These are phyloP conservation scores for Colletotrichum cordylinicola DNA, from an alignment of 2,329 filamentous ascomycete genomes.

Conservation along the genomic window DNA sequence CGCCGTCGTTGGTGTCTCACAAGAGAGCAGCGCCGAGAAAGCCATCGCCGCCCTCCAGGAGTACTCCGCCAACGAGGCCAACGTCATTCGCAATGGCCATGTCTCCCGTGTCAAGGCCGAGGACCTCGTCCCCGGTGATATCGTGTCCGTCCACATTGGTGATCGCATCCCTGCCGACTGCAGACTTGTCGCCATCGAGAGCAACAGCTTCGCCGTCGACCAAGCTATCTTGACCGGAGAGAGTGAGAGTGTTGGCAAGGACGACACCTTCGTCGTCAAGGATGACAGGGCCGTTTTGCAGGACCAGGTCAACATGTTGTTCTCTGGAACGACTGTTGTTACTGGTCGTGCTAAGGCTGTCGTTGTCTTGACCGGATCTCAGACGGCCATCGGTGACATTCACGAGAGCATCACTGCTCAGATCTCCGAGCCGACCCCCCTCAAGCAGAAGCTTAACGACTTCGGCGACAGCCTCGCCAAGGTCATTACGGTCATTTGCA, in stretches of 20 bases:
- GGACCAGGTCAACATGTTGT: slow-evolving; percentile 97
- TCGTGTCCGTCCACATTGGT: slow-evolving; percentile 86
- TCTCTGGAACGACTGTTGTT: slow-evolving; percentile 97
- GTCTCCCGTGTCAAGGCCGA: slow-evolving; percentile 91
- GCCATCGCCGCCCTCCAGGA: slow-evolving; percentile 97
- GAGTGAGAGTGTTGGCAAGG: slow-evolving; percentile 95
- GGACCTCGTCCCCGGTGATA: slow-evolving; percentile 92
- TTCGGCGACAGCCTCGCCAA: slow-evolving; percentile 97
- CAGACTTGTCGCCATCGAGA: slow-evolving; percentile 86
- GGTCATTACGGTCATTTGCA: slow-evolving; percentile 96
- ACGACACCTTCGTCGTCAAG: slow-evolving; percentile 67
- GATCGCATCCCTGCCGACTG: slow-evolving; percentile 96
- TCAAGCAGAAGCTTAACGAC: slow-evolving; percentile 99
- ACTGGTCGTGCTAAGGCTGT: slow-evolving; percentile 91
- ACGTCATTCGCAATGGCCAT: slow-evolving; percentile 85
- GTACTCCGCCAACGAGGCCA: slow-evolving; percentile 98
- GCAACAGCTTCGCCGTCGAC: slow-evolving; percentile 96
- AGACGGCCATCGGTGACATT: slow-evolving; percentile 96
- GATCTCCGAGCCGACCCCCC: slow-evolving; percentile 94
- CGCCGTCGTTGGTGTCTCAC: slow-evolving; percentile 94
- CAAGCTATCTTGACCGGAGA: slow-evolving; percentile 97
- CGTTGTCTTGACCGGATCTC: slow-evolving; percentile 87
- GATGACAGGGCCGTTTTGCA: slow-evolving; percentile 92
- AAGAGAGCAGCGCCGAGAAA: slow-evolving; percentile 98
- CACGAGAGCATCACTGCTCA: slow-evolving; percentile 98